phyloP scores from a whole-genome alignment of 202 grass and related monocot genomes.

The Brachypodium distachyon region DNA sequence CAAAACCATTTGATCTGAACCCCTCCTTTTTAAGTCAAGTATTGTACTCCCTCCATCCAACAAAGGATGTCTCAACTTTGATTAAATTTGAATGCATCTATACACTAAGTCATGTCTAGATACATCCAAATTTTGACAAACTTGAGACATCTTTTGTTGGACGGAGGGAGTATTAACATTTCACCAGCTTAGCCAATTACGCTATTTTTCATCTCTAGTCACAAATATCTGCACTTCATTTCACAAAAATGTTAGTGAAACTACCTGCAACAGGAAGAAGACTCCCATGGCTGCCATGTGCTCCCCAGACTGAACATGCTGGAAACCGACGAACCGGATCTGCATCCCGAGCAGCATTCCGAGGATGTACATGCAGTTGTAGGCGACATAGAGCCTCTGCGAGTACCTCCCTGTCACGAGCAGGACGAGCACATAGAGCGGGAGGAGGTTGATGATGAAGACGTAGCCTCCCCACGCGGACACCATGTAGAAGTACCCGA shows the following conservation, averaged over 20 bases:
- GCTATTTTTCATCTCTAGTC: neutral
- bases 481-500: conserved; percentile 99
- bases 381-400: conserved; percentile 94
- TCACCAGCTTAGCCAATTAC: neutral
- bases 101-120: too few relatives aligned
- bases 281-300: conserved; percentile 96
- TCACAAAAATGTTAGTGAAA: neutral
- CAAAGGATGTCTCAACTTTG: too few relatives aligned
- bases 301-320: conserved; percentile 96
- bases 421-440: conserved; percentile 85
- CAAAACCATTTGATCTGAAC: neutral
- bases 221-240: neutral
- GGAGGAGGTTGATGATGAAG: conserved; percentile 95
- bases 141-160: too few relatives aligned
- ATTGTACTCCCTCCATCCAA: too few relatives aligned
- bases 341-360: conserved; percentile 98
- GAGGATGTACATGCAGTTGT: conserved; percentile 89
- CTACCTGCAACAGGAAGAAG: conserved; percentile 93
- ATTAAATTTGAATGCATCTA: too few relatives aligned
- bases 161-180: too few relatives aligned
- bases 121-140: too few relatives aligned
- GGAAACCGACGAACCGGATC: conserved; percentile 96
- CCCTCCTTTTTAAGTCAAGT: neutral
- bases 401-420: conserved; percentile 95
- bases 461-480: conserved; percentile 98